Conservation (phyloP, 2,329 filamentous ascomycete genomes). For the Orbilia brochopaga region DNA sequence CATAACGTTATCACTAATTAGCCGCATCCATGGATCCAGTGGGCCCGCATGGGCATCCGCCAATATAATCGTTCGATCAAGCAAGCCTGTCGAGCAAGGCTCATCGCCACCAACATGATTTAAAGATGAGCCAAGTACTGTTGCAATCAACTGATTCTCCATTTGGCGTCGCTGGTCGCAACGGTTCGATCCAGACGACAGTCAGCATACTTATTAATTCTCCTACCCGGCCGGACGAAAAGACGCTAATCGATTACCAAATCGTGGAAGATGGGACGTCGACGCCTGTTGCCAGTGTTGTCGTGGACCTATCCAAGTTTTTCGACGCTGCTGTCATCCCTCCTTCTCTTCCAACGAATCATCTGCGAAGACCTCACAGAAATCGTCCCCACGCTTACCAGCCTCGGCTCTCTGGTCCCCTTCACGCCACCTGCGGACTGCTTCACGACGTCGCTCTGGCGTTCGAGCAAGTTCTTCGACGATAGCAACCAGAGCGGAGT, state of each 20-base stretch:
- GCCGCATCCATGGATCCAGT: not conserved
- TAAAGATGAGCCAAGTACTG: no score
- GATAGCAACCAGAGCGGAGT: conserved; percentile 1
- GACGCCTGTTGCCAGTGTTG: no score
- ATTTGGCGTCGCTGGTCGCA: no score
- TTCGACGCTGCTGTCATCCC: conserved; percentile 2
- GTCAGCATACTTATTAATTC: no score
- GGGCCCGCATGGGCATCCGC: not conserved
- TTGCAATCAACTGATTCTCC: no score
- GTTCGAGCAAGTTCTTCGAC: conserved; percentile 16
- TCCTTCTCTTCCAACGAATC: not conserved
- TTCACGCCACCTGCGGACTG: conserved; percentile 40
- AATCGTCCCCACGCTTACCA: conserved; percentile 20
- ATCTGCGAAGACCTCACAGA: conserved; percentile 21
- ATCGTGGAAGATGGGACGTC: no score
- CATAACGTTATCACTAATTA: conserved; percentile 7
- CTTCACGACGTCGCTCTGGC: conserved; percentile 34
- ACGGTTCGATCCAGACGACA: no score
- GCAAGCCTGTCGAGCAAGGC: not conserved
- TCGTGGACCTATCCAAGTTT: no score
- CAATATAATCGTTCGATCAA: not conserved
- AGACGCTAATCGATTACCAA: no score
- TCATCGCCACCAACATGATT: no score
- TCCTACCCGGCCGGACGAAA: no score
- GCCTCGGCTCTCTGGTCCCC: conserved; percentile 26